These are phyloP conservation scores for Chondrus crispus DNA, from an alignment of 23 red algal species.

Conservation along the genomic window DNA sequence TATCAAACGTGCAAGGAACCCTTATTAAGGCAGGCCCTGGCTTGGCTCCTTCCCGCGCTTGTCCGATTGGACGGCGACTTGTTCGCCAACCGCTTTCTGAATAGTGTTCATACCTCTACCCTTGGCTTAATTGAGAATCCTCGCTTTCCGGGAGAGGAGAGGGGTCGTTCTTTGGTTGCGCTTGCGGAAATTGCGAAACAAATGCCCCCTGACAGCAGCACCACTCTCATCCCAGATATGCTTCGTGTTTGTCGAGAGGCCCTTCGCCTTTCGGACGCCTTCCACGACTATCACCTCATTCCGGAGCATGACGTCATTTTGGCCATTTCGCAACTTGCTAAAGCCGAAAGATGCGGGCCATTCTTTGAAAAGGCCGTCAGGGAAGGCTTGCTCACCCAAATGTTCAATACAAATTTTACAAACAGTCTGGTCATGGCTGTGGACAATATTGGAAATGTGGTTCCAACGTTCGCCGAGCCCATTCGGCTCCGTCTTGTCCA, in stretches of 20 bases:
- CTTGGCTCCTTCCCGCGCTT: slow-evolving; percentile 47
- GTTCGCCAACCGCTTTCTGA: slow-evolving; percentile 33
- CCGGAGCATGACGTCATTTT: slow-evolving; percentile 24
- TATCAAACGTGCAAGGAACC: slow-evolving; percentile 35
- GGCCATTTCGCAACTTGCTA: slow-evolving; percentile 30
- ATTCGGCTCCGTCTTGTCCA: slow-evolving; percentile 37
- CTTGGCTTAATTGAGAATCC: slow-evolving; percentile 12
- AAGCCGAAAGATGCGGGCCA: slow-evolving; percentile 18
- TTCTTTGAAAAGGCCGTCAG: slow-evolving; percentile 25
- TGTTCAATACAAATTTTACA: slow-evolving; percentile 50
- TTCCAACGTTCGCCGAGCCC: background rate
- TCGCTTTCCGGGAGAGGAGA: slow-evolving; percentile 38
- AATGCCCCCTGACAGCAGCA: background rate
- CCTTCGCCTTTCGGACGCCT: background rate
- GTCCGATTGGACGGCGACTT: slow-evolving; percentile 33
- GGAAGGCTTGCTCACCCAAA: slow-evolving; percentile 1
- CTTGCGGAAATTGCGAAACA: slow-evolving; percentile 64
- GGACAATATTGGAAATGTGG: slow-evolving; percentile 5
- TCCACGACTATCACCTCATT: background rate
- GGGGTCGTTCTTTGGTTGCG: slow-evolving; percentile 59
- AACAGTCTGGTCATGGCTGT: slow-evolving; percentile 21
- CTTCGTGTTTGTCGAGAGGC: slow-evolving; percentile 53
- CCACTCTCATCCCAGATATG: slow-evolving; percentile 54
- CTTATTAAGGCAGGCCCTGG: slow-evolving; percentile 52
- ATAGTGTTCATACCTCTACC: slow-evolving; percentile 7